These are phyloP conservation scores for Wickerhamiella qilinensis DNA, from an alignment of 805 yeast species.

Conservation along the genomic window DNA sequence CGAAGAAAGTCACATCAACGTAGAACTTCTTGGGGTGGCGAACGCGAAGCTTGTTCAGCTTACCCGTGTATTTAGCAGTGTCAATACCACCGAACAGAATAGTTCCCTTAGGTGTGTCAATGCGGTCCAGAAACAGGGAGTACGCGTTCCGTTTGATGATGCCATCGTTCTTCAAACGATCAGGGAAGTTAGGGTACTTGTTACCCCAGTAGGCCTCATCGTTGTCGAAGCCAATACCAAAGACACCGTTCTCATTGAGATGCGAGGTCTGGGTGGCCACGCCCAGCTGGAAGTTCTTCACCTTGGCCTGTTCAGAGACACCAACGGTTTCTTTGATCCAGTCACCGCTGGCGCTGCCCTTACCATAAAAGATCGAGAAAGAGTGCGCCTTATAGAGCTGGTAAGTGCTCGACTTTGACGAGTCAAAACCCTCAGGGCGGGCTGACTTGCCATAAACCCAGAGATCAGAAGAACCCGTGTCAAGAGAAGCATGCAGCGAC, in stretches of 20 bases:
- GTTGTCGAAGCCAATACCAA: constrained; percentile 20
- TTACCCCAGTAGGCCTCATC: constrained; percentile 8
- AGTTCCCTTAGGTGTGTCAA: constrained; percentile 19
- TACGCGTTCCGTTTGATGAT: constrained; percentile 26
- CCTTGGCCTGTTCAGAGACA: constrained; percentile 31
- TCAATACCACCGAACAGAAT: constrained; percentile 30
- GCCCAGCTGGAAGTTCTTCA: constrained; percentile 46
- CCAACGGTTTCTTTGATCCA: constrained; percentile 46
- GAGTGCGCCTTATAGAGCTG: constrained; percentile 1
- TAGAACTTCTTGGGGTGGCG: neutral
- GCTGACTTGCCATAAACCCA: constrained; percentile 1
- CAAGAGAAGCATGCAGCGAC: constrained; percentile 1
- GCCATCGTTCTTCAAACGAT: constrained; percentile 23
- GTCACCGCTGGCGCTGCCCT: constrained; percentile 27
- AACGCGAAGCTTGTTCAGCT: constrained; percentile 20
- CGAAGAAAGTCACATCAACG: constrained; percentile 3
- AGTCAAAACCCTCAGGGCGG: constrained; percentile 13
- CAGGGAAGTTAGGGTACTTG: constrained; percentile 20
- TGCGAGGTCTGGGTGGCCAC: constrained; percentile 50
- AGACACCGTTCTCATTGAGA: constrained; percentile 16
- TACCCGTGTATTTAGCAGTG: constrained; percentile 25
- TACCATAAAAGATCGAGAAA: constrained; percentile 6
- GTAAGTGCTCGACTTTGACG: constrained; percentile 13
- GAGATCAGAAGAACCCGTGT: constrained; percentile 5
- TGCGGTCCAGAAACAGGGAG: constrained; percentile 28